Percentiles rank a stretch among this genome's conserved stretches.
These are phyloP conservation scores for Cryptosporidium sp. DNA, from an alignment of 169 alveolate species.

Conservation along the genomic window DNA sequence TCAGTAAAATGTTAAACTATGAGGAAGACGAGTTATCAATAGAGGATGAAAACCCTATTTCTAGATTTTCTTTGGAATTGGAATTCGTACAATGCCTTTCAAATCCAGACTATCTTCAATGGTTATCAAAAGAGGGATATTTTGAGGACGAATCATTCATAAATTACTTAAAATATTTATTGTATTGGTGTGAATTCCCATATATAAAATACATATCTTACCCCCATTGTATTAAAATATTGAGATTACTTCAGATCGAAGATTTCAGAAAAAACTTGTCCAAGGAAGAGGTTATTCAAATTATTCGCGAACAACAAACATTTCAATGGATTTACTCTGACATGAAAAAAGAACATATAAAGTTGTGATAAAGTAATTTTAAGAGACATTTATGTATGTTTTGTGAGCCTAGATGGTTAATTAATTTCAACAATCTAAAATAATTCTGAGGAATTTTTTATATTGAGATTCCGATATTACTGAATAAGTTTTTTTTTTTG, in stretches of 20 bases:
- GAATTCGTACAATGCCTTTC: constrained; percentile 76
- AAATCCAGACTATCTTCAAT: constrained; percentile 71
- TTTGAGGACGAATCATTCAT: constrained; percentile 68
- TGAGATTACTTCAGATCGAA: constrained; percentile 58
- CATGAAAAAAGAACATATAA: constrained; percentile 30
- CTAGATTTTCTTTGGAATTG: constrained; percentile 70
- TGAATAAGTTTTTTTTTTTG: too few species aligned
- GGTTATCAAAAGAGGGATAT: constrained; percentile 70
- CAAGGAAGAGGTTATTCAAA: constrained; percentile 64
- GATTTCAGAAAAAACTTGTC: constrained; percentile 54
- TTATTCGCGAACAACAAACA: constrained; percentile 58
- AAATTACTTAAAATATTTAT: constrained; percentile 71
- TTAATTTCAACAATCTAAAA: neutral
- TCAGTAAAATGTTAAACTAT: neutral
- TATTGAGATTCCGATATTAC: neutral
- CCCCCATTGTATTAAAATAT: constrained; percentile 74
- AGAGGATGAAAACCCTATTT: constrained; percentile 9
- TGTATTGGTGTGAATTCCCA: constrained; percentile 68
- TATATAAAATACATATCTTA: constrained; percentile 69
- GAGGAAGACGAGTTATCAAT: neutral
- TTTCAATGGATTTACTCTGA: constrained; percentile 59
- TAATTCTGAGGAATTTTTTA: too few species aligned
- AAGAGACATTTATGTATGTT: neutral
- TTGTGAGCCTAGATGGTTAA: too few species aligned
- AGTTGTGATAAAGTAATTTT: neutral